Percentiles rank a stretch among this genome's conserved stretches.
Conservation (phyloP, 2,329 filamentous ascomycete genomes). For the Monosporascus sp. region DNA sequence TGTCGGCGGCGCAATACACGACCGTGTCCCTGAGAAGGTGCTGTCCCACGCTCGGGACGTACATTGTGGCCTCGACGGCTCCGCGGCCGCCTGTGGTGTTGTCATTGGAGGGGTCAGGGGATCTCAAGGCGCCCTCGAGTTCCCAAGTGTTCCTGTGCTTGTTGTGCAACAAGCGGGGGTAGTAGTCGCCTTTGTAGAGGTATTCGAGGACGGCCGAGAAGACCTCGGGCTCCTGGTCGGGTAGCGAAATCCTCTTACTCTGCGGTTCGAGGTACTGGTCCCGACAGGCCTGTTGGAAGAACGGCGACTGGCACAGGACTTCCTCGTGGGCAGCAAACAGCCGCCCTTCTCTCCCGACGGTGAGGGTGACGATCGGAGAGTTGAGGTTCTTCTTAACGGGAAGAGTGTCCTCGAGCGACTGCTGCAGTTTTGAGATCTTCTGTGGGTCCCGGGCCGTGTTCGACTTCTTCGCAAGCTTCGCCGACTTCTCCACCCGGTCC, state of each 20-base stretch:
- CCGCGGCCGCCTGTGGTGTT: constrained; percentile 31
- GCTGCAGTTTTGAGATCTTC: constrained; percentile 81
- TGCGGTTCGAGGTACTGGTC: constrained; percentile 68
- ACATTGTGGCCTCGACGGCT: constrained; percentile 69
- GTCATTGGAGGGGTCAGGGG: constrained; percentile 27
- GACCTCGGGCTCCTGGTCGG: constrained; percentile 79
- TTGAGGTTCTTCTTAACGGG: constrained; percentile 32
- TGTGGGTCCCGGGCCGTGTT: constrained; percentile 60
- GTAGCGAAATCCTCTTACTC: constrained; percentile 72
- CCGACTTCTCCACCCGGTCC: constrained; percentile 83
- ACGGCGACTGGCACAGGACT: constrained; percentile 79
- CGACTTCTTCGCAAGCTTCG: constrained; percentile 69
- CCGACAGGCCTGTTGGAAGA: constrained; percentile 69
- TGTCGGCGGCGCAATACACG: constrained; percentile 88
- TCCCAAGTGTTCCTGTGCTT: constrained; percentile 83
- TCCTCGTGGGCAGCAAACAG: constrained; percentile 95
- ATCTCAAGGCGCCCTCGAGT: constrained; percentile 64
- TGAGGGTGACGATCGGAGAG: constrained; percentile 79
- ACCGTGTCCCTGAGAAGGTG: constrained; percentile 86
- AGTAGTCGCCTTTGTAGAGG: constrained; percentile 96
- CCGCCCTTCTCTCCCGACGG: constrained; percentile 77
- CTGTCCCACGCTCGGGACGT: constrained; percentile 67
- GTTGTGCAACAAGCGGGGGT: constrained; percentile 81
- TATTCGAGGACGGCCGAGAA: constrained; percentile 94
- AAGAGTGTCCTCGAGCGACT: constrained; percentile 58